phyloP scores from a whole-genome alignment of 2,329 filamentous ascomycete species.

The Fusarium pseudoanthophilum region DNA sequence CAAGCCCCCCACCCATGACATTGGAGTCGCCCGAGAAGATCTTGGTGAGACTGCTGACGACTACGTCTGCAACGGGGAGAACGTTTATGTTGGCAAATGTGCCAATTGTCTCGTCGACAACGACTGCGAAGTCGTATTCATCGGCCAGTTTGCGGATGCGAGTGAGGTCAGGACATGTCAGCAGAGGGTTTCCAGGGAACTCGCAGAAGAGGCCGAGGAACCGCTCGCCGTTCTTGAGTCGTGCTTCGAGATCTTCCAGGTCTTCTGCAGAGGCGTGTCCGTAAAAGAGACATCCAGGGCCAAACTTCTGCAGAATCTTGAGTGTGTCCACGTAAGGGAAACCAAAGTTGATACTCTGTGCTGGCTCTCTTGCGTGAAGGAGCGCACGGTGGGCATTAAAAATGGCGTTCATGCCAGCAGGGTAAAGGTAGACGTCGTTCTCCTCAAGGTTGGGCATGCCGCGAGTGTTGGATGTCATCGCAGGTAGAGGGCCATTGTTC shows the following conservation, averaged over 20 bases:
- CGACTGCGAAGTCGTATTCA: slow-evolving; percentile 85
- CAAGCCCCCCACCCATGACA: slow-evolving; percentile 89
- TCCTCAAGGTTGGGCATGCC: slow-evolving; percentile 76
- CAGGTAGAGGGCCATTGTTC: slow-evolving; percentile 37
- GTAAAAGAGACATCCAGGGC: slow-evolving; percentile 88
- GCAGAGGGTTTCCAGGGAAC: slow-evolving; percentile 91
- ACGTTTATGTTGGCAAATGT: slow-evolving; percentile 98
- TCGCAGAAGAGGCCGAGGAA: slow-evolving; percentile 92
- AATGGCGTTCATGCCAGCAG: slow-evolving; percentile 94
- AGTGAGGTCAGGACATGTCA: slow-evolving; percentile 83
- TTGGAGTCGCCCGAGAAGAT: slow-evolving; percentile 98
- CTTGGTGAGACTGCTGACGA: slow-evolving; percentile 95
- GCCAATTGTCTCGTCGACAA: slow-evolving; percentile 95
- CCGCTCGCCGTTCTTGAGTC: slow-evolving; percentile 76
- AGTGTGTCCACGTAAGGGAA: slow-evolving; percentile 98
- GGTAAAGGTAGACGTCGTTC: slow-evolving; percentile 88
- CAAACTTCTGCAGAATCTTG: slow-evolving; percentile 95
- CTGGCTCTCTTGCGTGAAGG: slow-evolving; percentile 68
- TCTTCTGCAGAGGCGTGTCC: slow-evolving; percentile 81
- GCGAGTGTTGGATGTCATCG: slow-evolving; percentile 57
- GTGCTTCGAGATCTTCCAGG: slow-evolving; percentile 82
- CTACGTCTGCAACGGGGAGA: slow-evolving; percentile 86
- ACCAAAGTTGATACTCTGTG: slow-evolving; percentile 90
- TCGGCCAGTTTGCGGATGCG: slow-evolving; percentile 86
- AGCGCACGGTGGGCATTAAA: slow-evolving; percentile 86